phyloP scores from a whole-genome alignment of 345 rosid genomes.

The Linum tenue region DNA sequence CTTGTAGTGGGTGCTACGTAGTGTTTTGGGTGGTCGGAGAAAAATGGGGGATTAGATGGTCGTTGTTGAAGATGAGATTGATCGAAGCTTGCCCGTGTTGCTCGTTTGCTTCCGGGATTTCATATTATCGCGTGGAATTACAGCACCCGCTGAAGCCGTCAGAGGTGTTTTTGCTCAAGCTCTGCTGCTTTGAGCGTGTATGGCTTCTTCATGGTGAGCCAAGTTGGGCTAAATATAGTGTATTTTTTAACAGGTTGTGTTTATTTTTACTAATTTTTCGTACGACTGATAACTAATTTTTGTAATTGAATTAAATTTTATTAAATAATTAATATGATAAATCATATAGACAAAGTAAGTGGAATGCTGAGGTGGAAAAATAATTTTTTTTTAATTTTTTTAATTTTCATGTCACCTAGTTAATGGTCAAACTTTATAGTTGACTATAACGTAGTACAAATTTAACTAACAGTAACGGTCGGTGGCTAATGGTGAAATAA shows the following conservation, averaged over 20 bases:
- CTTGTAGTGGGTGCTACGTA: slow-evolving; percentile 52
- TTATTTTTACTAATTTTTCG: slow-evolving; percentile 1
- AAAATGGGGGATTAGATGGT: slow-evolving; percentile 56
- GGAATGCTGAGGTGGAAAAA: too few relatives aligned
- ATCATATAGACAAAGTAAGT: too few relatives aligned
- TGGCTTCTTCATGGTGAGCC: slow-evolving; percentile 76
- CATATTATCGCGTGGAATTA: slow-evolving; percentile 42
- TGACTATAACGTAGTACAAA: too few relatives aligned
- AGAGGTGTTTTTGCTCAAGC: slow-evolving; percentile 70
- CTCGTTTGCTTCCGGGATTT: slow-evolving; percentile 63
- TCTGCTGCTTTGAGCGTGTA: slow-evolving; percentile 62
- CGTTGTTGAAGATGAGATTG: slow-evolving; percentile 72
- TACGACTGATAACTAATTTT: too few relatives aligned
- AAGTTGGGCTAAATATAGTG: not conserved
- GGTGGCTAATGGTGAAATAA: too few relatives aligned
- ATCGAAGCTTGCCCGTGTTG: slow-evolving; percentile 68
- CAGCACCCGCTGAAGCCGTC: slow-evolving; percentile 46
- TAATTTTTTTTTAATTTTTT: too few relatives aligned
- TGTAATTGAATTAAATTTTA: too few relatives aligned
- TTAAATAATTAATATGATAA: too few relatives aligned
- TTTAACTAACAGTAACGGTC: too few relatives aligned
- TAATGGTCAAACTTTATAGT: too few relatives aligned
- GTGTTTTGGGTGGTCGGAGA: slow-evolving; percentile 86
- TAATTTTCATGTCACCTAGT: too few relatives aligned
- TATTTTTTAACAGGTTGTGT: not conserved